Percentiles rank a stretch among this genome's conserved stretches.
Evolutionary conservation across 805 yeast species (phyloP).

Genomic region (Candida khao-thaluensis): DNA sequence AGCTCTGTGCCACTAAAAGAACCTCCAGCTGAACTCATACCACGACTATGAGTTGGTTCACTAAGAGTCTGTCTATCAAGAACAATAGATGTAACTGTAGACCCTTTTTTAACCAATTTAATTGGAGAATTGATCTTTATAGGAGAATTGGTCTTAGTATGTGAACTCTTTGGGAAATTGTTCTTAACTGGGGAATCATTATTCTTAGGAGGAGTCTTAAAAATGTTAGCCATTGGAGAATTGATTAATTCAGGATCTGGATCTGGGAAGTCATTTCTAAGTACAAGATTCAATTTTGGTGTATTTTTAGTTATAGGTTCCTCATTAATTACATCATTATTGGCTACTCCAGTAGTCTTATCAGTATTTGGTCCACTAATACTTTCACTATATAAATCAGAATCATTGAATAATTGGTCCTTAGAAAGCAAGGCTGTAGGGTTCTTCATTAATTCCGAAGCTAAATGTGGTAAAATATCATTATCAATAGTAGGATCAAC

Average conservation of each 20-base stretch:
- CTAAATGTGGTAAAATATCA: conserved; percentile 35
- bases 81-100: conserved; percentile 21
- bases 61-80: conserved; percentile 15
- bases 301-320: conserved; percentile 3
- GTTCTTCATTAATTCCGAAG: conserved; percentile 31
- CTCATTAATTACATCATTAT: conserved; percentile 2
- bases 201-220: conserved; percentile 29
- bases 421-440: conserved; percentile 29
- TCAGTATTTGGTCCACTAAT: conserved; percentile 4
- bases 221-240: conserved; percentile 21
- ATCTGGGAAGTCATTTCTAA: conserved; percentile 29
- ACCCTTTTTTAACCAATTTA: conserved; percentile 30
- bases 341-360: not conserved
- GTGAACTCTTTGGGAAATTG: not conserved
- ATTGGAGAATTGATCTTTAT: conserved; percentile 40
- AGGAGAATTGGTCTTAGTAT: no score
- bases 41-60: not conserved
- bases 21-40: not conserved
- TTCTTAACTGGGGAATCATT: conserved; percentile 23
- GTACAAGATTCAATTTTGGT: conserved; percentile 11
- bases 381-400: conserved; percentile 16
- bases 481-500: conserved; percentile 10
- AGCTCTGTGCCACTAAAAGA: conserved; percentile 20
- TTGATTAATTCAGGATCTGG: conserved; percentile 31
- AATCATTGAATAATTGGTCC: conserved; percentile 31